Evolutionary conservation across 179 eudicot genomes (phyloP).

Genomic region (Actinidia arguta): DNA sequence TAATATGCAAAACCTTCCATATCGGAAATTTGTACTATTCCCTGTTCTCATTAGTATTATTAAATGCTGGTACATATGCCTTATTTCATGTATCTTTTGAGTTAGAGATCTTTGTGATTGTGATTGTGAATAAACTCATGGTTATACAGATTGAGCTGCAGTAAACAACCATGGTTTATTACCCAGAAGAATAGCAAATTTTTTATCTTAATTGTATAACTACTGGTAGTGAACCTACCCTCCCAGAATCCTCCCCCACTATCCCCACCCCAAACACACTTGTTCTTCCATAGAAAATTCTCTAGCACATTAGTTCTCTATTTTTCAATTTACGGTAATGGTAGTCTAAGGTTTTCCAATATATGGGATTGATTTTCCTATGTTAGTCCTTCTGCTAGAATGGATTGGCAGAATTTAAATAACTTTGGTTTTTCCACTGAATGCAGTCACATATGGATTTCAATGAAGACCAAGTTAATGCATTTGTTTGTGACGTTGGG

Average conservation of each 20-base stretch:
- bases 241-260: too few species aligned
- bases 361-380: background rate
- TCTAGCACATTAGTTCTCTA: background rate
- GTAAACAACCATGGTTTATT: background rate
- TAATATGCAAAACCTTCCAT: background rate
- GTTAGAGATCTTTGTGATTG: background rate
- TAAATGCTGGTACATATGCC: background rate
- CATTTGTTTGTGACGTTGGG: conserved; percentile 81
- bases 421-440: background rate
- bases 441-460: conserved; percentile 76
- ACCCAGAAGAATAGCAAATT: background rate
- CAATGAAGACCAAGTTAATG: conserved; percentile 55
- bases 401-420: background rate
- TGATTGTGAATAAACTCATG: background rate
- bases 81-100: background rate
- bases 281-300: background rate
- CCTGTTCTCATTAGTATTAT: background rate
- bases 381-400: background rate
- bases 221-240: background rate
- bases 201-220: background rate
- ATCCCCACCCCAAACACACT: background rate
- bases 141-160: background rate
- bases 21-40: too few species aligned
- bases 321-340: background rate
- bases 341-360: too few species aligned